Base-by-base conservation (phyloP, 768 basidiomycete species). In the Baorangia bicolor region DNA sequence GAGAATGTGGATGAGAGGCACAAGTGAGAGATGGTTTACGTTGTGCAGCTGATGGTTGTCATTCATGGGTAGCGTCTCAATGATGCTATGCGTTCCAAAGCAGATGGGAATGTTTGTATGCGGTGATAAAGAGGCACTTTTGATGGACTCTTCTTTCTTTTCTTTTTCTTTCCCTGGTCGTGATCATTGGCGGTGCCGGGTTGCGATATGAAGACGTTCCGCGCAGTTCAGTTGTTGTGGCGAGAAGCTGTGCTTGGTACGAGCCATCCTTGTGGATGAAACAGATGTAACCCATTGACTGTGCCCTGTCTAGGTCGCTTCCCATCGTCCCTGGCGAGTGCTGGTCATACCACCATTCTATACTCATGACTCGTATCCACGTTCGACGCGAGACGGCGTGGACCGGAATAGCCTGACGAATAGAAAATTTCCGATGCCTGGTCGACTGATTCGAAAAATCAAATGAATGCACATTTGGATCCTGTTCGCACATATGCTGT, bases 231-330 rank as follows among this genome's bases (percentile, higher is more conserved):
- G 35, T 18, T 40, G 44, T 30, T 53, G 34, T 14, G n/a, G 28
- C 43, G 20, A 41, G 37, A 25, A 38, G 43, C 25, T 45, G 21
- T 51, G 35, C 44, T 50, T 52, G 64, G 66, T 67, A 57, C 5
- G 66, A 60, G 38, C 25, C 20, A 31, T 37, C 27, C 25, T 34
- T 31, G 23, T 49, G 37, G 16, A 49, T 41, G 37, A 25, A 47
- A 18, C 38, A 45, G 23, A 25, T n/a, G 28, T 37, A 40, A 51
- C n/a, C 1, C 18, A 30, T 51, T 66, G 31, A 66, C 41, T 10
- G 5, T 25, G 3, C 23, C 35, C 13, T 30, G 33, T 50, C 38
- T 46, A 60, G 63, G 33, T 53, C 23, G 7, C 30, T 52, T 54
- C 40, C 39, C 33, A 41, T 28, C 28, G 10, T 49, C 25, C 28